phyloP scores from a whole-genome alignment of 2,329 filamentous ascomycete species.

The Fusarium tuaranense region DNA sequence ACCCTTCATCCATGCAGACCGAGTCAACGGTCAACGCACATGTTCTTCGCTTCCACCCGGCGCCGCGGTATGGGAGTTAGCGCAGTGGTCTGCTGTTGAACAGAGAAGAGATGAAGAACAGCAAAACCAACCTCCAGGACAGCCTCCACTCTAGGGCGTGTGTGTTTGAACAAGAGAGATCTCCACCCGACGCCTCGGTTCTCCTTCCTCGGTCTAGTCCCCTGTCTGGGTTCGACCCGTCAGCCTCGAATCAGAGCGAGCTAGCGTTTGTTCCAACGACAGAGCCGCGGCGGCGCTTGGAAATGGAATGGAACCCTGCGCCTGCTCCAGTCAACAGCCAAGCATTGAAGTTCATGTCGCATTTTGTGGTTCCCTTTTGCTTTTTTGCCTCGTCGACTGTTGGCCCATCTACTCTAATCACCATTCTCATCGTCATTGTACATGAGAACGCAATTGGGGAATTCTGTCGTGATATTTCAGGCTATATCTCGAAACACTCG shows the following conservation, averaged over 20 bases:
- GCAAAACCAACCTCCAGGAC: slow-evolving; percentile 1
- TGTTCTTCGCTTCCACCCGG: neutral
- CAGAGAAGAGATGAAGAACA: neutral
- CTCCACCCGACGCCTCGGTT: slow-evolving; percentile 21
- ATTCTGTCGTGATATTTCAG: neutral
- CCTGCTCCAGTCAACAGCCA: neutral
- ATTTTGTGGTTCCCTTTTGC: neutral
- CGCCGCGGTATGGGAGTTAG: slow-evolving; percentile 8
- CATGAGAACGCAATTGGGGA: neutral
- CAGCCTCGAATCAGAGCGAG: slow-evolving; percentile 36
- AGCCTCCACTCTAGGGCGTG: slow-evolving; percentile 18
- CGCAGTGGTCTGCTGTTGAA: slow-evolving; percentile 3
- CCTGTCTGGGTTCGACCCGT: slow-evolving; percentile 26
- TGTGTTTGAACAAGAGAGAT: neutral
- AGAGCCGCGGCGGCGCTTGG: slow-evolving; percentile 11
- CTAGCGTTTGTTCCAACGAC: slow-evolving; percentile 11
- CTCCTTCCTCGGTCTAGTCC: slow-evolving; percentile 23
- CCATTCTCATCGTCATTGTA: slow-evolving; percentile 17
- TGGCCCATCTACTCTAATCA: neutral
- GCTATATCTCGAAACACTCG: neutral
- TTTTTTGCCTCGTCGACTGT: neutral
- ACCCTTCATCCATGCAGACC: slow-evolving; percentile 4
- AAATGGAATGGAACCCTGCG: neutral
- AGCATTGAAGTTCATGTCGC: neutral
- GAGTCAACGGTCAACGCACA: slow-evolving; percentile 7